phyloP scores from a whole-genome alignment of 768 basidiomycete species.

The Mycena rebaudengoi region DNA sequence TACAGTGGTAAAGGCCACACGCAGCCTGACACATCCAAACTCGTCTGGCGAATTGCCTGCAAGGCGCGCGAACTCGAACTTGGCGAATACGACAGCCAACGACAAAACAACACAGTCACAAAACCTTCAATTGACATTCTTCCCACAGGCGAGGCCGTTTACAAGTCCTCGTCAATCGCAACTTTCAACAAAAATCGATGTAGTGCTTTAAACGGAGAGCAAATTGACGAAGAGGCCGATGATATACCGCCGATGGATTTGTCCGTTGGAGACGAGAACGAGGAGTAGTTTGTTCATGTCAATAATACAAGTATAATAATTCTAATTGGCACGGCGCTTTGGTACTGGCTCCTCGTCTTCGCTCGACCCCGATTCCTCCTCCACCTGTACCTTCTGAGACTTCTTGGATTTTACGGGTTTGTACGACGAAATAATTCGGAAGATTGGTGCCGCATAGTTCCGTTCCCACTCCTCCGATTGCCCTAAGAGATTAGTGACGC shows the following conservation, averaged over 20 bases:
- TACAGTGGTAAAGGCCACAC: conserved; percentile 40
- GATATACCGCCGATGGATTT: conserved; percentile 21
- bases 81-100: neutral
- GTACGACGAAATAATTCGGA: neutral
- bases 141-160: conserved; percentile 24
- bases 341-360: neutral
- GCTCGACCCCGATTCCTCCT: too few species aligned
- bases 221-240: conserved; percentile 29
- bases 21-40: conserved; percentile 16
- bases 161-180: conserved; percentile 33
- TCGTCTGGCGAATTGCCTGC: conserved; percentile 34
- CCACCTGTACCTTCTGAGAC: neutral
- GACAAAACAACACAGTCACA: neutral
- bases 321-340: too few species aligned
- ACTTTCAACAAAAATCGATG: conserved; percentile 44
- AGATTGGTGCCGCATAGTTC: conserved; percentile 19
- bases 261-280: neutral
- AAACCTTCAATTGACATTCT: conserved; percentile 29
- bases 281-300: neutral
- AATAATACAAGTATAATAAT: too few species aligned
- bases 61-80: conserved; percentile 27
- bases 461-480: conserved; percentile 32
- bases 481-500: conserved; percentile 22
- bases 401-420: neutral
- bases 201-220: conserved; percentile 18